phyloP scores from a whole-genome alignment of 768 basidiomycete genomes.

The Chlorophyllum brunneum region DNA sequence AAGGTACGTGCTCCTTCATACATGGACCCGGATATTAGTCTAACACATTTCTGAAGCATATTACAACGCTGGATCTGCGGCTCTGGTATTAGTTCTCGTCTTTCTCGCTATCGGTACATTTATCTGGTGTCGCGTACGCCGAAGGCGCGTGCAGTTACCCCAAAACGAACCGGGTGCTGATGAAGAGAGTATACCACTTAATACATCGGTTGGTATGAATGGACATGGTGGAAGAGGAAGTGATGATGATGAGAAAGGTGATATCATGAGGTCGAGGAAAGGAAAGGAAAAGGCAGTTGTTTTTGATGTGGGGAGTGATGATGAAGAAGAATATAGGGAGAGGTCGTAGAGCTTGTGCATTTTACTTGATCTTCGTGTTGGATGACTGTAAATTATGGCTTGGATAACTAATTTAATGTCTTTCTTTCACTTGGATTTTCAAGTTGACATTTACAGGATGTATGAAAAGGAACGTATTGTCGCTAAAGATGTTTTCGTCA shows the following conservation, averaged over 20 bases:
- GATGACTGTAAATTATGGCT: constrained; percentile 9
- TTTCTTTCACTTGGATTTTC: too few species aligned
- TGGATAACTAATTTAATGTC: neutral
- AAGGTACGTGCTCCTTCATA: constrained; percentile 47
- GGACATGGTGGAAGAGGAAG: constrained; percentile 42
- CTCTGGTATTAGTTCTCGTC: constrained; percentile 77
- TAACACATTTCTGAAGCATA: constrained; percentile 53
- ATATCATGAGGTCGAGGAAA: constrained; percentile 30
- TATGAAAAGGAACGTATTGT: too few species aligned
- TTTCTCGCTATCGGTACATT: constrained; percentile 64
- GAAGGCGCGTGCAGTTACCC: constrained; percentile 39
- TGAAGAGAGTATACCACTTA: constrained; percentile 75
- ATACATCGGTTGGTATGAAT: constrained; percentile 29
- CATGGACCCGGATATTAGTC: neutral
- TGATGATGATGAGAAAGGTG: constrained; percentile 30
- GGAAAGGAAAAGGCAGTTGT: constrained; percentile 51
- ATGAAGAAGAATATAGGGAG: constrained; percentile 36
- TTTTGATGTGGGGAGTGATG: constrained; percentile 52
- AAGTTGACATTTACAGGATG: too few species aligned
- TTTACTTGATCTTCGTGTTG: neutral
- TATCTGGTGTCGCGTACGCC: constrained; percentile 73
- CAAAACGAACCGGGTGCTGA: constrained; percentile 21
- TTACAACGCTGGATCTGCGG: constrained; percentile 89
- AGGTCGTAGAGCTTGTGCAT: constrained; percentile 1
- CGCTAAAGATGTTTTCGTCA: constrained; percentile 55